phyloP scores from a whole-genome alignment of 331 rosid species.

The Cydonia oblonga region DNA sequence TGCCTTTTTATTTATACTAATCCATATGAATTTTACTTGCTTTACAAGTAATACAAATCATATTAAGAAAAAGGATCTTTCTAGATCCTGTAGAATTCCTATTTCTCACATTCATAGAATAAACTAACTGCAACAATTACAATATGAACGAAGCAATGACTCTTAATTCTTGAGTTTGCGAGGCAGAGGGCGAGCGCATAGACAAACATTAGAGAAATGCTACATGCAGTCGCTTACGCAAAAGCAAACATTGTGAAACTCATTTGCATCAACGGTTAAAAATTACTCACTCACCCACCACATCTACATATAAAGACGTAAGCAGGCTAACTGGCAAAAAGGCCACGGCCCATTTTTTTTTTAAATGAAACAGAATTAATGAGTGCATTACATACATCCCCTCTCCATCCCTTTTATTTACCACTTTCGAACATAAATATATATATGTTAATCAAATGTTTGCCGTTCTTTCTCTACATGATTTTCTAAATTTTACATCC shows the following conservation, averaged over 20 bases:
- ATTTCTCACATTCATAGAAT: no score
- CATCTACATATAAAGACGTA: neutral
- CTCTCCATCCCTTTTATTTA: conserved; percentile 17
- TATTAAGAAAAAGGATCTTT: no score
- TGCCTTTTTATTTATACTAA: no score
- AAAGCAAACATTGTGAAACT: neutral
- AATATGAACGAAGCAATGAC: neutral
- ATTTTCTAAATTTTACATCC: conserved; percentile 41
- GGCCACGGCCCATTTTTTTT: neutral
- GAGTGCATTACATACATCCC: no score
- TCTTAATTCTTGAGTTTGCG: neutral
- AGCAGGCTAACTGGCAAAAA: neutral
- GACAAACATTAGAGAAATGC: no score
- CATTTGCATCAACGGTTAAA: neutral
- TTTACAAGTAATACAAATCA: no score
- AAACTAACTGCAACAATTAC: neutral
- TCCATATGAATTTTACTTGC: no score
- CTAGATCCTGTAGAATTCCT: no score
- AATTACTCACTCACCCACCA: neutral
- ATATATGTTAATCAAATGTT: conserved; percentile 20
- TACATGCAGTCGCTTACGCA: neutral
- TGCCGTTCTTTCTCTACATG: conserved; percentile 32
- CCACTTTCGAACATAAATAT: conserved; percentile 14
- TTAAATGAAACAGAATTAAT: no score
- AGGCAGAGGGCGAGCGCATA: no score